A percentile compares a stretch with the other conserved stretches of the same genome.
Conservation (phyloP, 2,329 filamentous ascomycete genomes). For the Cercospora sesami region DNA sequence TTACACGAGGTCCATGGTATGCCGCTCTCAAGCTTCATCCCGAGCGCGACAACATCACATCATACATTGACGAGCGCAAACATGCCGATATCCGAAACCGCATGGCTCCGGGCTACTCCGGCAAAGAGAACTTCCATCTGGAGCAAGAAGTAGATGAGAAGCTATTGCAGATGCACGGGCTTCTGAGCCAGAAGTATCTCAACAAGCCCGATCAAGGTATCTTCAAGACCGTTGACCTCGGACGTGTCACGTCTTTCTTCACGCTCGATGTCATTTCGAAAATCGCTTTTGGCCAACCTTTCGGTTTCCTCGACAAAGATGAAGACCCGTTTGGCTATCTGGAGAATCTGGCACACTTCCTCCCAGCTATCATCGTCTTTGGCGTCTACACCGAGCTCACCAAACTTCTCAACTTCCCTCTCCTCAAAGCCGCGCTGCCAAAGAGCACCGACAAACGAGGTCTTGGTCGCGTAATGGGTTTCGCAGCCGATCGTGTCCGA, state of each 20-base stretch:
- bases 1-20: slow-evolving; percentile 42
- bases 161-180: slow-evolving; percentile 38
- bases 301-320: slow-evolving; percentile 53
- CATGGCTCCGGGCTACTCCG: slow-evolving; percentile 44
- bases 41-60: slow-evolving; percentile 44
- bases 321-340: slow-evolving; percentile 54
- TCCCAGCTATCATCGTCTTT: slow-evolving; percentile 50
- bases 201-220: slow-evolving; percentile 34
- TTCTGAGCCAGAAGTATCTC: slow-evolving; percentile 40
- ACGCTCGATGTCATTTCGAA: slow-evolving; percentile 46
- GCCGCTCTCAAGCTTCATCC: slow-evolving; percentile 43
- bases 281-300: slow-evolving; percentile 47
- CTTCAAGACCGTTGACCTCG: slow-evolving; percentile 41
- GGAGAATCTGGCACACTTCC: slow-evolving; percentile 44
- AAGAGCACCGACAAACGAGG: slow-evolving; percentile 50
- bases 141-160: slow-evolving; percentile 43
- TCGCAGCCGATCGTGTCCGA: slow-evolving; percentile 50
- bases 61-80: slow-evolving; percentile 41
- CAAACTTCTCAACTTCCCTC: slow-evolving; percentile 44
- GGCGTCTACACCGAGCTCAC: slow-evolving; percentile 47
- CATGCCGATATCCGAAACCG: slow-evolving; percentile 42
- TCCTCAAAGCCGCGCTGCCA: slow-evolving; percentile 47
- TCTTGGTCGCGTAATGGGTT: slow-evolving; percentile 43
- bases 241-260: slow-evolving; percentile 42
- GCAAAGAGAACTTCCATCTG: slow-evolving; percentile 43